Base-by-base conservation (phyloP, 169 alveolate genomes). In the Plasmodium relictum region DNA sequence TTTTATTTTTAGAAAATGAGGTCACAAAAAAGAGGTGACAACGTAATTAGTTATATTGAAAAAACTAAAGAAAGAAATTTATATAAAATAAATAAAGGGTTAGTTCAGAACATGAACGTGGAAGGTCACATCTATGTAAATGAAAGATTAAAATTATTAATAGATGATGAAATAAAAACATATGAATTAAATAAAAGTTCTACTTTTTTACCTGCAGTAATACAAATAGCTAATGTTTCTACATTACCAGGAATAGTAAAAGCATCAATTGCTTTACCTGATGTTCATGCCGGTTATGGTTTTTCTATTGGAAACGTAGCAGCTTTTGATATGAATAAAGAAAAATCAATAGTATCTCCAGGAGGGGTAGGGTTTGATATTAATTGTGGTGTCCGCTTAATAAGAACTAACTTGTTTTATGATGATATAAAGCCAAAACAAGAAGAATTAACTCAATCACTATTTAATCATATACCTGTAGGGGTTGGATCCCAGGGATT, bases 281-380 rank as follows among this genome's bases (percentile, higher is more conserved):
- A 94, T 73, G 95, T 95, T 9, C 97, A 96, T 70, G 92, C 97
- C 48, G 98, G 98, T 26, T 96, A 96, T 69, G 98, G 98, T 22
- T 96, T 96, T 42, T 97, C 98, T 9, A 95, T 96, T 3, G 98
- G 98, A 31, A 95, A 95, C 54, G 98, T 95, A 14, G 98, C 98
- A n/a, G 98, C 98, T 39, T 96, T 96, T 61, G 97, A 95, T 72
- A 93, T 95, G 96, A 92, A 83, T 42, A 66, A 88, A 74, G 94
- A 95, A 10, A 86, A 93, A 20, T 94, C 98, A 0, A 95, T 96
- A 0, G 96, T 96, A 12, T 95, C 98, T 4, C 98, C 98, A 7
- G 98, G 98, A 5, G 98, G 98, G 0, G 98, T 96, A 14, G 98
- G 98, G 14, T 96, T 96, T 74, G 98, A 96, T 69, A 96, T 96